phyloP scores from a whole-genome alignment of 805 yeast species.

The Ogataea nitratoaversa region DNA sequence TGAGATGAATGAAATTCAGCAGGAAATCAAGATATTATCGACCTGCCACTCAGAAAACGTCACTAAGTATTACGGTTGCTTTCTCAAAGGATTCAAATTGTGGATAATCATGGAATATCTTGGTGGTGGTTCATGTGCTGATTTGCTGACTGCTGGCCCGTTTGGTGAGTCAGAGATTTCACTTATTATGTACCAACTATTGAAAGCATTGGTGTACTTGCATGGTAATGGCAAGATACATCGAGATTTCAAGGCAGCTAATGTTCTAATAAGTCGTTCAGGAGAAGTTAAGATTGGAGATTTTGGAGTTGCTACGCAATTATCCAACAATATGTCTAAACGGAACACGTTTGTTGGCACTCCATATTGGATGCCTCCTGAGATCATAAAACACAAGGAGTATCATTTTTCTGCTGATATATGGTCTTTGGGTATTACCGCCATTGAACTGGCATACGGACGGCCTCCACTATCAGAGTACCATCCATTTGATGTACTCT shows the following conservation, averaged over 20 bases:
- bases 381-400: conserved; percentile 48
- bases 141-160: conserved; percentile 56
- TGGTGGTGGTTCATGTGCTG: conserved; percentile 75
- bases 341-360: conserved; percentile 54
- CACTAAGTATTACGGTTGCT: conserved; percentile 68
- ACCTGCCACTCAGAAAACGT: conserved; percentile 61
- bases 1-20: conserved; percentile 68
- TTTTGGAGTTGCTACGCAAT: conserved; percentile 90
- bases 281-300: conserved; percentile 89
- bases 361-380: conserved; percentile 66
- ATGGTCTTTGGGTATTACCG: conserved; percentile 79
- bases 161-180: conserved; percentile 54
- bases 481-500: conserved; percentile 54
- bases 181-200: conserved; percentile 48
- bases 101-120: conserved; percentile 81
- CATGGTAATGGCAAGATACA: conserved; percentile 79
- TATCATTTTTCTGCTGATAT: conserved; percentile 71
- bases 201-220: conserved; percentile 59
- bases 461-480: conserved; percentile 62
- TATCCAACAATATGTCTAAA: conserved; percentile 50
- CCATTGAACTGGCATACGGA: conserved; percentile 67
- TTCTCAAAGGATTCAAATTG: conserved; percentile 61
- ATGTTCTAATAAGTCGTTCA: conserved; percentile 62
- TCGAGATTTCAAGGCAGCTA: conserved; percentile 92
- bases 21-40: conserved; percentile 64